Base-by-base conservation (phyloP, 257 asterid genomes). In the Misopates orontium region DNA sequence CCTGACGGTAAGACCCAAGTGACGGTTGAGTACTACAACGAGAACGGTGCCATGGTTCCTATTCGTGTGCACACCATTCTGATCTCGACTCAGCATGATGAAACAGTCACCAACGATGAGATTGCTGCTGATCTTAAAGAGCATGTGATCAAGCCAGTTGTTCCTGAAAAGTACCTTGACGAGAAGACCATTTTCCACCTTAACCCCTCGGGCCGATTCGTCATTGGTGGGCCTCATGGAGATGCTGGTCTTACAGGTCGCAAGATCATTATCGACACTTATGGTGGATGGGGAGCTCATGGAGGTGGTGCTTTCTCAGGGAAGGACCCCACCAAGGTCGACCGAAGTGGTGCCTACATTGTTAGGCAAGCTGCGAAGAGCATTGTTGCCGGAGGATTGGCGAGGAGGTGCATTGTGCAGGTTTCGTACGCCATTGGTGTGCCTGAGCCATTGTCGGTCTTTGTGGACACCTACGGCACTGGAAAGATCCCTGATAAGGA, bases 161-260 rank as follows among this genome's bases (percentile, higher is more conserved):
- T 78, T 24, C 79, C 82, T 0, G 72, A 73, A 2, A 73, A 61
- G 54, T 78, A 78, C 62, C 75, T 78, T 6, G 82, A 78, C 14
- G 82, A 78, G 62, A 78, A 73, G 59, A 78, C 82, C 49, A 78
- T 78, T 10, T 78, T 78, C 68, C 82, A 78, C 66, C 79, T 78
- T 51, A 78, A 78, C 40, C 82, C 82, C n/a, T 77, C 82, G 0
- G 82, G 82, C 4, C 64, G 82, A 4, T 77, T 77, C 16, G 82
- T 78, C 49, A 78, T 78, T 20, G 79, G 82, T 23, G 82, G 77
- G 49, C 83, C 83, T 15, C 80, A 79, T 24, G 83, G 80, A 10
- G 83, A 79, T 71, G 83, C 80, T 25, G 83, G 83, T 24, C 80
- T 75, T 18, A 75, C 83, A 0, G 83, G 83, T 3, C 80, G 83